Evolutionary conservation across 768 basidiomycete species (phyloP), one percentile per base, ranked within the genome.

Genomic region (Boletellus ananas): DNA sequence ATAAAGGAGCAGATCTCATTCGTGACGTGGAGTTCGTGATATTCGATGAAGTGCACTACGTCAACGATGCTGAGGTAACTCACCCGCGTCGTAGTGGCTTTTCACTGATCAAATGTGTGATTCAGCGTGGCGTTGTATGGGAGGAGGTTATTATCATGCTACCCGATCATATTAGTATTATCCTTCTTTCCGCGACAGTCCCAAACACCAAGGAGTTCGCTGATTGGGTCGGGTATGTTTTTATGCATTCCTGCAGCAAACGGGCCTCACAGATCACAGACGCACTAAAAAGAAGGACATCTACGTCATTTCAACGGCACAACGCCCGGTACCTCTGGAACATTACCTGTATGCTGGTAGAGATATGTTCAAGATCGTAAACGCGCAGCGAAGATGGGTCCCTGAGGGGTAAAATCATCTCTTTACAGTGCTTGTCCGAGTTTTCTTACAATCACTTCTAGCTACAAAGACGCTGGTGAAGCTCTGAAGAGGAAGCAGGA

Each of bases 131-230:
- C 35, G 96, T 99, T 16, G 96, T 99, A 12, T 99, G 96, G 96
- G 95, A 99, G 70, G 95, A 99, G 71, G 95, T 99, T 23, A 99
- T 99, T 58, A 99, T 99, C 67, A 97, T 99, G 94, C 76, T 99
- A 12, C 96, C 96, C 0, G 96, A 98, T 57, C 95, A 99, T 69
- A 89, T 98, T 66, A 95, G 89, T 68, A 98, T 99, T 62, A 97
- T 99, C 48, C 74, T 99, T 37, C 75, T 99, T 14, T 97, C 94
- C 3, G 96, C 96, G 9, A 99, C 96, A 2, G 95, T 99, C 0
- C 94, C 96, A 8, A 99, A 99, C 62, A 92, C 94, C 12, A 91
- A 87, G 64, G 96, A 98, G 63, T 99, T 99, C 63, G 96, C 96
- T 4, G 94, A 94, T 58, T 99, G 96, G 96, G 95, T 98, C 51